A percentile compares a stretch with the other conserved stretches of the same genome.
phyloP scores from a whole-genome alignment of 2,329 filamentous ascomycete species.

The Bipolaris cookei region DNA sequence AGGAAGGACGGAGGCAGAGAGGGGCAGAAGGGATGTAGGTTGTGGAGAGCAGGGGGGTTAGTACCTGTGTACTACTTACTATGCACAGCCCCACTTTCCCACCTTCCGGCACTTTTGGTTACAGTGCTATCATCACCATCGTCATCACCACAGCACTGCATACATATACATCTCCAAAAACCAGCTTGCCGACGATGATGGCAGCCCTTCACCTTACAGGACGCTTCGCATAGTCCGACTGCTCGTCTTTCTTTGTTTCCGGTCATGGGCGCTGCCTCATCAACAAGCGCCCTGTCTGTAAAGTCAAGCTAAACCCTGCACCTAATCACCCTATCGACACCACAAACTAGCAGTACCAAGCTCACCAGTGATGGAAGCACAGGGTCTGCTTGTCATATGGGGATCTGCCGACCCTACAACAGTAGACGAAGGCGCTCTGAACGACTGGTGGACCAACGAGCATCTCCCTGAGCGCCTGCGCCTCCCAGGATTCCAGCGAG shows the following conservation, averaged over 20 bases:
- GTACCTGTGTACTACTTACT: not conserved
- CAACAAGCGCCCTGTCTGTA: not conserved
- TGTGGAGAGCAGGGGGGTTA: no score
- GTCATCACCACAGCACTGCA: not conserved
- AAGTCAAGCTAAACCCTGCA: not conserved
- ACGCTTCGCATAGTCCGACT: no score
- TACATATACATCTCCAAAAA: no score
- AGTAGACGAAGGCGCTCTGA: constrained; percentile 16
- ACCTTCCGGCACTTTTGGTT: not conserved
- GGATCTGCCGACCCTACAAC: constrained; percentile 13
- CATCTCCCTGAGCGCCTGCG: constrained; percentile 24
- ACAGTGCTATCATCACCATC: no score
- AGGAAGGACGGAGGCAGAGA: no score
- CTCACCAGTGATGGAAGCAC: not conserved
- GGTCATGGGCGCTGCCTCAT: not conserved
- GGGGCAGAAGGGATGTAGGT: no score
- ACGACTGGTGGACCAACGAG: constrained; percentile 31
- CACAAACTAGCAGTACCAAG: not conserved
- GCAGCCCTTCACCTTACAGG: not conserved
- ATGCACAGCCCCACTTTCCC: not conserved
- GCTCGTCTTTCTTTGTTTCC: not conserved
- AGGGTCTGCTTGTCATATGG: constrained; percentile 17
- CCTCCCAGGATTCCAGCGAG: constrained; percentile 23
- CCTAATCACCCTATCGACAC: not conserved
- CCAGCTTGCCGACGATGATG: no score